Evolutionary conservation across 495 filamentous ascomycete genomes (phyloP), one percentile per base, ranked within the genome.

Genomic region (Aspergillus conjunctus): DNA sequence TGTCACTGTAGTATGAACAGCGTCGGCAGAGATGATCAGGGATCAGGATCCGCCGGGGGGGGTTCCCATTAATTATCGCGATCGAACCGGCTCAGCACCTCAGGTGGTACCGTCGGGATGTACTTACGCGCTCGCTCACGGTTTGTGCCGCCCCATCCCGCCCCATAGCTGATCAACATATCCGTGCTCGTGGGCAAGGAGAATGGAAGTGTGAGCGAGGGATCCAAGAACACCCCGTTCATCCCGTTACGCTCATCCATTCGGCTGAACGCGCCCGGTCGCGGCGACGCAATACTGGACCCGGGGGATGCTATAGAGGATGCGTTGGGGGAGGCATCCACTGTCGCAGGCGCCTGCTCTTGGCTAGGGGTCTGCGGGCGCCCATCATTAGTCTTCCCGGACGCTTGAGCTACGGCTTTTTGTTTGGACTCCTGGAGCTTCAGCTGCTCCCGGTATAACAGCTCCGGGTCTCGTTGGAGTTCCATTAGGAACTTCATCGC

Each of bases 121-220:
- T 97, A 99, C 74, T 96, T 97, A 58, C 91, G 81, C 70, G 94
- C 94, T 46, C 92, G 81, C 71, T 99, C 94, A 54, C 88, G 82
- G 72, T 99, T 97, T 30, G 93, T 80, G 0, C 94, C 94, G 4
- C 94, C 94, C 63, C 97, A 91, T 12, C 94, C 94, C 30, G 95
- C 93, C 9, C 94, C 94, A 67, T 94, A 99, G 63, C 85, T 92
- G 39, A 99, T 82, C 61, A 97, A 80, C 94, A 99, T 98, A 71
- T 98, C 94, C 15, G 93, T 97, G 59, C 92, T 95, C 6, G 94
- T 96, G 1, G 94, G 94, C 20, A 99, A 79, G 33, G 88, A 88
- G 71, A 99, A 99, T 1, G 95, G 95, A 26, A 99, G 83, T 84
- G 96, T 97, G 41, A 96, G 79, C 11, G 92, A 88, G 17, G 93